These are phyloP conservation scores for Davidsoniella eucalypti DNA, from an alignment of 2,329 filamentous ascomycete genomes.

Conservation along the genomic window DNA sequence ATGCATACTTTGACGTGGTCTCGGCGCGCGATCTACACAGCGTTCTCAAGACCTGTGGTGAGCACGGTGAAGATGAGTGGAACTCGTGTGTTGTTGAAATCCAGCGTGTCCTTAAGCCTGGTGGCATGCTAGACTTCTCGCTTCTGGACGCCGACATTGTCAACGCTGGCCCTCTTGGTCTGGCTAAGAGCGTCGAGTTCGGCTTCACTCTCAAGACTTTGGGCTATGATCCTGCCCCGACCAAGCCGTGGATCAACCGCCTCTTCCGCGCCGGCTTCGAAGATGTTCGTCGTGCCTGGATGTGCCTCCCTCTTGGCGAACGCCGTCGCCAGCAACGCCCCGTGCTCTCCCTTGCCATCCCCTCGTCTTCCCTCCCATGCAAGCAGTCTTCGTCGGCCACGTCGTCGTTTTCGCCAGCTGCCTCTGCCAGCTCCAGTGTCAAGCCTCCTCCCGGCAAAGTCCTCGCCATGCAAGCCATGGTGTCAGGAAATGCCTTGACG, in stretches of 20 bases:
- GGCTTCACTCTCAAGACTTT: slow-evolving; percentile 75
- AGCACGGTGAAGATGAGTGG: slow-evolving; percentile 67
- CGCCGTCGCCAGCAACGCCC: slow-evolving; percentile 8
- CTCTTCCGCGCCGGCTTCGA: slow-evolving; percentile 61
- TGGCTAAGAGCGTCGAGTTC: slow-evolving; percentile 81
- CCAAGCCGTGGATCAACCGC: slow-evolving; percentile 62
- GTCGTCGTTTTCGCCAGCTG: neutral
- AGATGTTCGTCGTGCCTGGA: slow-evolving; percentile 72
- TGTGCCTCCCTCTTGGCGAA: slow-evolving; percentile 67
- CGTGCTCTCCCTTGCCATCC: slow-evolving; percentile 21
- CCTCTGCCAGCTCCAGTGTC: neutral
- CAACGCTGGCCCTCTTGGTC: slow-evolving; percentile 61
- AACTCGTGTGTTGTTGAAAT: slow-evolving; percentile 73
- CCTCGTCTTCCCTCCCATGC: neutral
- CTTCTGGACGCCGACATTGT: slow-evolving; percentile 82
- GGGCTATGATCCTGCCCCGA: slow-evolving; percentile 76
- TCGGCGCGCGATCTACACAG: slow-evolving; percentile 77
- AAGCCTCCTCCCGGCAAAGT: slow-evolving; percentile 17
- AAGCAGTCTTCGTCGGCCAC: neutral
- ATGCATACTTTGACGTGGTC: slow-evolving; percentile 78
- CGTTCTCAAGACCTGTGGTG: slow-evolving; percentile 56
- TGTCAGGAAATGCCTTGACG: slow-evolving; percentile 21
- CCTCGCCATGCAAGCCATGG: slow-evolving; percentile 43
- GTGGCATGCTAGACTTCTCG: slow-evolving; percentile 81
- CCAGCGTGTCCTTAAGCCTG: slow-evolving; percentile 79